Evolutionary conservation across 768 basidiomycete species (phyloP).

Genomic region (Mycena filopes): DNA sequence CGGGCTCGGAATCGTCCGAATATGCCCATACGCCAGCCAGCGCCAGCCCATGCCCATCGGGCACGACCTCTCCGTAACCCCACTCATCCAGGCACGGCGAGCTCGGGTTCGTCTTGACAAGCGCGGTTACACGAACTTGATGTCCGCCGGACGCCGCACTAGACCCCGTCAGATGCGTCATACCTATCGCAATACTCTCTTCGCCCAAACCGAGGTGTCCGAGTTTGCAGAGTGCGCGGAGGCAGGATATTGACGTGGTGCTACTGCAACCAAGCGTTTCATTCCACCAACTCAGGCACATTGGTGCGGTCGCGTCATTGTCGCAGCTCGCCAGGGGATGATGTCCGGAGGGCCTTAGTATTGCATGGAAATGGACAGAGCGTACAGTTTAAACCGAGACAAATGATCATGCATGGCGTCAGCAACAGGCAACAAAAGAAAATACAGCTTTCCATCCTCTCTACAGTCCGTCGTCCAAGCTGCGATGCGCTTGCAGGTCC

Average conservation of each 20-base stretch:
- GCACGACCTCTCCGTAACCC: conserved; percentile 98
- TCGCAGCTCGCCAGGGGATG: no score
- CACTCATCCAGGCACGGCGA: conserved; percentile 89
- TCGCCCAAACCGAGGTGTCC: no score
- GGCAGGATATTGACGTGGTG: no score
- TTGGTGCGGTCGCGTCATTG: no score
- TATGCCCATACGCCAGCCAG: conserved; percentile 87
- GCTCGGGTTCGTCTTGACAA: conserved; percentile 74
- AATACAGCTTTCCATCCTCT: conserved; percentile 16
- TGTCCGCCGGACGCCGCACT: no score
- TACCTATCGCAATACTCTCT: no score
- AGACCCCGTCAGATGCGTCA: no score
- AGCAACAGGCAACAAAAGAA: conserved; percentile 20
- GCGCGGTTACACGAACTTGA: no score
- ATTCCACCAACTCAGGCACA: no score
- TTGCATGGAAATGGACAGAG: conserved; percentile 26
- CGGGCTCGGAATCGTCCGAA: conserved; percentile 89
- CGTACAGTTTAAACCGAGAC: conserved; percentile 11
- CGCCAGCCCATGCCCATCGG: conserved; percentile 90
- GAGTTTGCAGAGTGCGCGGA: no score
- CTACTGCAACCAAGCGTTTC: no score
- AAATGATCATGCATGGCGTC: conserved; percentile 30
- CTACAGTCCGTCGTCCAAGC: conserved; percentile 68
- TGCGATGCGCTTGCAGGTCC: conserved; percentile 88
- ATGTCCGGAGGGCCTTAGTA: no score